Conservation (phyloP, 1,284 basidiomycete genomes). For the Cystobasidium sp. region DNA sequence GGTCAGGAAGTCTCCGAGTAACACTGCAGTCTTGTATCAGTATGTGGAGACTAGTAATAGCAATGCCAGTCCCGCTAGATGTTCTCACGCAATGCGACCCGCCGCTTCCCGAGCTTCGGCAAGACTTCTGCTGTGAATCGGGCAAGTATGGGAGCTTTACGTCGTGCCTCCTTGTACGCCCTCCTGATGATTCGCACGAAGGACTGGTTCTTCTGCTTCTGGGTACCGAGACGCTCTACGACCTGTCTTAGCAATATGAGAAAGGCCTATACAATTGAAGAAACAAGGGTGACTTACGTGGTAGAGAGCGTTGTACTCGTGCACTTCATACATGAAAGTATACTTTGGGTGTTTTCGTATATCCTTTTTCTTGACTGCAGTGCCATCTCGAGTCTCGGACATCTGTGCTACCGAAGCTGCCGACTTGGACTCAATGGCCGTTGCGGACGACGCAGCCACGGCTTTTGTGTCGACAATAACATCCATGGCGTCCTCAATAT, state of each 20-base stretch:
- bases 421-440: no score
- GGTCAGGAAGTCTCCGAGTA: background rate
- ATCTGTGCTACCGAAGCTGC: background rate
- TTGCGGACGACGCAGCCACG: no score
- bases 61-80: background rate
- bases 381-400: background rate
- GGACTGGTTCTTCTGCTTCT: background rate
- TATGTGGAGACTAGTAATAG: no score
- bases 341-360: slow-evolving; percentile 31
- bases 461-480: no score
- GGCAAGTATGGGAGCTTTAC: background rate
- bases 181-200: slow-evolving; percentile 4
- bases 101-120: background rate
- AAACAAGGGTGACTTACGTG: background rate
- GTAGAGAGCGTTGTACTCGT: slow-evolving; percentile 13
- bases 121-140: slow-evolving; percentile 1
- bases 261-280: background rate
- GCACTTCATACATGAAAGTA: slow-evolving; percentile 15
- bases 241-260: background rate
- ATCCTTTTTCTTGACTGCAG: background rate
- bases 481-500: no score
- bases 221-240: background rate
- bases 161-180: background rate
- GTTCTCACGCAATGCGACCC: background rate
- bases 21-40: background rate